Base-by-base conservation (phyloP, 2,329 filamentous ascomycete species). In the Calonectria pteridis region DNA sequence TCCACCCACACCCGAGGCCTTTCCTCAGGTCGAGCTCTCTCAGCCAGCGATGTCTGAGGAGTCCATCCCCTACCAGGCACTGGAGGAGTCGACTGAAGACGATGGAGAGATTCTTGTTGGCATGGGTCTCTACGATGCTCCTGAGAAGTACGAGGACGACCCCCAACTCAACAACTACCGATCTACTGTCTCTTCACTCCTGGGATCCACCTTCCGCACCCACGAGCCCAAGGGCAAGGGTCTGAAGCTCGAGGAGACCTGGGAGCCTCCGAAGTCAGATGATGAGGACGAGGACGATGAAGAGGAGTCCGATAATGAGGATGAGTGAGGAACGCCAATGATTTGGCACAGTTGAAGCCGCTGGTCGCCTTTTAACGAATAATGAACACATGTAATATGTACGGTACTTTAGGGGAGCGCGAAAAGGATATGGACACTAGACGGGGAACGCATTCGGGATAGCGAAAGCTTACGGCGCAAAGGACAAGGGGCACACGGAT, bases 211-310 rank as follows among this genome's bases (percentile, higher is more conserved):
- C 2, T 88, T 87, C 77, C 84, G 86, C 51, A 81, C 81, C 9
- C 77, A 83, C 0, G 88, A 89, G 75, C 86, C 89, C 4, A 87
- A 86, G 23, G 94, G 94, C 71, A 94, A 95, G 83, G 94, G 94
- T 0, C 86, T 96, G 77, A 96, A 95, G 82, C 86, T 97, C 4
- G 94, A 96, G 83, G 94, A 96, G 82, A 94, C 94, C 0, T 96
- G 89, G 94, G 93, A 91, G 83, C 94, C 89, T 23, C 93, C 92
- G 13, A 90, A 91, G 58, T 88, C 90, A 6, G 91, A 93, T 26
- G 91, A 91, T 2, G 91, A 90, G 20, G 88, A 88, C 0, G 88
- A 88, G 0, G 87, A 87, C 0, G 87, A 89, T 0, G 87, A 88
- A 3, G 84, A 87, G 0, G 84, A 81, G 0, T 86, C 86, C 5